Percentiles rank a stretch among this genome's conserved stretches.
phyloP scores from a whole-genome alignment of 345 rosid species.

The Physaria fendleri region DNA sequence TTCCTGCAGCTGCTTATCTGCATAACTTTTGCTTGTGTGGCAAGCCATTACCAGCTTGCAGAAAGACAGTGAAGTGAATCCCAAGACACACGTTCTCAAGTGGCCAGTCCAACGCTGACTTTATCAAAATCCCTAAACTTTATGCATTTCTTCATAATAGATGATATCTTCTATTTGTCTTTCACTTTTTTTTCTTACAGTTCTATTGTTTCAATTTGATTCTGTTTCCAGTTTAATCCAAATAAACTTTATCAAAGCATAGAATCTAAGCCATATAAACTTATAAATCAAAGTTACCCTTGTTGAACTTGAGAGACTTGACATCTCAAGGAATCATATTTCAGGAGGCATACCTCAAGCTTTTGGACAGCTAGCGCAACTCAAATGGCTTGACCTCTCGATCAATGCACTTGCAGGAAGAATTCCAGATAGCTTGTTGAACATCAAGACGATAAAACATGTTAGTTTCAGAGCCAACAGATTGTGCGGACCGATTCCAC shows the following conservation, averaged over 20 bases:
- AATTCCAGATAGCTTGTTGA: slow-evolving; percentile 65
- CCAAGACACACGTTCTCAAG: neutral
- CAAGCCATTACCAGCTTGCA: slow-evolving; percentile 78
- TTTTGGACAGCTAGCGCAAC: slow-evolving; percentile 49
- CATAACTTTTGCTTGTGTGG: slow-evolving; percentile 93
- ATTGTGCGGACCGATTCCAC: slow-evolving; percentile 91
- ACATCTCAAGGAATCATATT: slow-evolving; percentile 66
- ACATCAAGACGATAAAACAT: slow-evolving; percentile 44
- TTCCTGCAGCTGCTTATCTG: slow-evolving; percentile 74
- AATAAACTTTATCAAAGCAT: slow-evolving; percentile 1
- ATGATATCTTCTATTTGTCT: slow-evolving; percentile 26
- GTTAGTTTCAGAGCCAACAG: slow-evolving; percentile 81
- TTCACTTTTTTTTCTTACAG: neutral
- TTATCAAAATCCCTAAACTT: slow-evolving; percentile 27
- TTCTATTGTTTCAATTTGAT: slow-evolving; percentile 23
- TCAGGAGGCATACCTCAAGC: slow-evolving; percentile 59
- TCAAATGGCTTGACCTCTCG: slow-evolving; percentile 79
- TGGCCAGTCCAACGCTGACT: slow-evolving; percentile 74
- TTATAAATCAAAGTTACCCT: too few species aligned
- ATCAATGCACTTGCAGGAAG: slow-evolving; percentile 58
- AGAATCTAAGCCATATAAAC: neutral
- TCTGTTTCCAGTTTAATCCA: neutral
- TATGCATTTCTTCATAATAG: slow-evolving; percentile 26
- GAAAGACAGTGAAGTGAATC: slow-evolving; percentile 31
- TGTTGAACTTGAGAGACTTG: slow-evolving; percentile 52